Base-by-base conservation (phyloP, 371 early-diverging fungal species). In the Actinomortierella ambigua region DNA sequence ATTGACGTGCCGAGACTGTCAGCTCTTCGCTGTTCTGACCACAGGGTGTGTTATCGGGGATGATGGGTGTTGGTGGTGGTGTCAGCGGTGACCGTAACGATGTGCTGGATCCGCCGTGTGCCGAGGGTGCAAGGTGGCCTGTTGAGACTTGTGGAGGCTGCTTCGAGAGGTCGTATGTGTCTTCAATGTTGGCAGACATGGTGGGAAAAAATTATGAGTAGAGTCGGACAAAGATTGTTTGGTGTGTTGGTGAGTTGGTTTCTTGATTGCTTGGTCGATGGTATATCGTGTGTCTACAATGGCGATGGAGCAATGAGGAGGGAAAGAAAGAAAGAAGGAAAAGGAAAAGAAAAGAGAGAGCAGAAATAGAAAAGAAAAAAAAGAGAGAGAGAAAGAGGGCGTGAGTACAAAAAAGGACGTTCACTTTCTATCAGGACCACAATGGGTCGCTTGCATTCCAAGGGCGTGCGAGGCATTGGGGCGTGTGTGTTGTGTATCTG, bases 1-100 rank as follows among this genome's bases (percentile, higher is more conserved):
- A 68, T 5, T 77, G 58, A 23, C 75, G 80, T 29, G 84, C 83
- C 17, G 86, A 73, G 61, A 73, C 63, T 5, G 75, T 73, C 43
- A 63, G 44, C 42, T 60, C 63, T 43, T 54, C 46, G 20, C 50
- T 50, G 29, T 54, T 46, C 34, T 34, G 15, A n/a, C 34, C 14
- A 24, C 24, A 11, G 39, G 1, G 15, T 8, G 26, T 20, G 20
- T 18, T 39, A 23, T 53, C 59, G 23, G 50, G 39, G 43, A 59
- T 59, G 50, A 63, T 51, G 18, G 68, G 68, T 26, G 61, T 61
- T 18, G 59, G 54, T 23, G 68, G 68, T 13, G 20, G 23, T 11
- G 65, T 58, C 34, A 70, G 50, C 24, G 61, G 62, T 7, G 53
- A 58, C 27, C 41, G 51, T 46, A 51, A 41, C 15, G 54, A 53